Evolutionary conservation across 768 basidiomycete genomes (phyloP).

Genomic region (Scleroderma bovista): DNA sequence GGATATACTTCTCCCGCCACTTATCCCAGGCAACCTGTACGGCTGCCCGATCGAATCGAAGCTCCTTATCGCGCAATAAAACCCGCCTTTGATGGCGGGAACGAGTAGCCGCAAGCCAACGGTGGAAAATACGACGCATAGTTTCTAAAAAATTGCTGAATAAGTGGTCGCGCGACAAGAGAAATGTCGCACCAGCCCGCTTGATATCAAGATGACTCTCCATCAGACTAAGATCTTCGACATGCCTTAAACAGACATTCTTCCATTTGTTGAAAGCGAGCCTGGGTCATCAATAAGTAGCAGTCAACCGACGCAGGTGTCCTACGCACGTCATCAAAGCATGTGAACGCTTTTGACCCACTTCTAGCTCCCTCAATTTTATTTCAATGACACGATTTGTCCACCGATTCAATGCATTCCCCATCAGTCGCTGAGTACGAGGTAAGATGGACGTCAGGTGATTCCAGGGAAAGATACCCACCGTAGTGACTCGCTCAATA

Average conservation of each 20-base stretch:
- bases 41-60: conserved; percentile 49
- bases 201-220: conserved; percentile 80
- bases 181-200: conserved; percentile 53
- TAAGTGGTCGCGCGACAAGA: not conserved
- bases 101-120: conserved; percentile 61
- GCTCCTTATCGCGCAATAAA: conserved; percentile 54
- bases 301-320: conserved; percentile 3
- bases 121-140: conserved; percentile 60
- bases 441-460: conserved; percentile 1
- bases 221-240: conserved; percentile 72
- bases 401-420: conserved; percentile 51
- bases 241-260: conserved; percentile 51
- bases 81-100: conserved; percentile 56
- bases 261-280: conserved; percentile 68
- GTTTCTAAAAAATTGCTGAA: conserved; percentile 41
- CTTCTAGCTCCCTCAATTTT: conserved; percentile 68
- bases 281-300: conserved; percentile 29
- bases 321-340: conserved; percentile 32
- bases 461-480: conserved; percentile 14
- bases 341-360: conserved; percentile 42
- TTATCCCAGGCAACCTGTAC: conserved; percentile 65
- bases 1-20: conserved; percentile 71
- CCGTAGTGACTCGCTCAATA: conserved; percentile 35
- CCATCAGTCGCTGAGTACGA: conserved; percentile 44
- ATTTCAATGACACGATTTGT: conserved; percentile 67